phyloP scores from a whole-genome alignment of 148 eudicot species.

The Limonium bicolor region DNA sequence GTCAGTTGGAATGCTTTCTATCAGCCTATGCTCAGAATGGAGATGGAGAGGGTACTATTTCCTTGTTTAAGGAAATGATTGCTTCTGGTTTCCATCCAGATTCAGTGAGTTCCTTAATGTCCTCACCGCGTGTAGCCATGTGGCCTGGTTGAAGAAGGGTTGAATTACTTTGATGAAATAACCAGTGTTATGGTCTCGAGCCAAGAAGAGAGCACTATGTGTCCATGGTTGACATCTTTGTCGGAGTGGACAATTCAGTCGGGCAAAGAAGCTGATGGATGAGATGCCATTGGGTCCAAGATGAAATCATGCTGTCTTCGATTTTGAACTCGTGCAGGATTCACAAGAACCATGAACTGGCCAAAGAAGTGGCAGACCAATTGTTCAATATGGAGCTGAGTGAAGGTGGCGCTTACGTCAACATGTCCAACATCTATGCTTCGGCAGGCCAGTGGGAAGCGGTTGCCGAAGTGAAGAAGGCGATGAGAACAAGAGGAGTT shows the following conservation, averaged over 20 bases:
- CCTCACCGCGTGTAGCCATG: constrained; percentile 66
- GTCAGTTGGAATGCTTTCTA: constrained; percentile 72
- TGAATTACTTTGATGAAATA: constrained; percentile 36
- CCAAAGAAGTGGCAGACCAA: constrained; percentile 39
- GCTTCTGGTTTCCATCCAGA: constrained; percentile 44
- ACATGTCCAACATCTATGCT: constrained; percentile 78
- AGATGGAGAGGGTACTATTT: constrained; percentile 52
- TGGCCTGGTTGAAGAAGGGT: constrained; percentile 62
- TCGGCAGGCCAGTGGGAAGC: constrained; percentile 60
- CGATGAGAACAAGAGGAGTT: constrained; percentile 52
- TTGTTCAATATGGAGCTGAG: constrained; percentile 42
- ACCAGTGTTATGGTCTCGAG: constrained; percentile 19
- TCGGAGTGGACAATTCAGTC: constrained; percentile 38
- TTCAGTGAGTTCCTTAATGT: constrained; percentile 51
- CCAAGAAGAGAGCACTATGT: constrained; percentile 58
- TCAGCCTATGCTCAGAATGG: constrained; percentile 75
- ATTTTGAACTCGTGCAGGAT: constrained; percentile 61
- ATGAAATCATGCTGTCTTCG: constrained; percentile 63
- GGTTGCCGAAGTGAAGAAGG: constrained; percentile 44
- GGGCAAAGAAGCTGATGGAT: constrained; percentile 43
- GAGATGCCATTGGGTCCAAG: constrained; percentile 54
- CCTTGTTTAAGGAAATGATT: constrained; percentile 37
- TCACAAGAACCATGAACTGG: constrained; percentile 54
- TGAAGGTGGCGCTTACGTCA: constrained; percentile 47
- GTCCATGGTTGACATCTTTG: constrained; percentile 58